These are phyloP conservation scores for Mycena vitilis DNA, from an alignment of 768 basidiomycete genomes.

Conservation along the genomic window DNA sequence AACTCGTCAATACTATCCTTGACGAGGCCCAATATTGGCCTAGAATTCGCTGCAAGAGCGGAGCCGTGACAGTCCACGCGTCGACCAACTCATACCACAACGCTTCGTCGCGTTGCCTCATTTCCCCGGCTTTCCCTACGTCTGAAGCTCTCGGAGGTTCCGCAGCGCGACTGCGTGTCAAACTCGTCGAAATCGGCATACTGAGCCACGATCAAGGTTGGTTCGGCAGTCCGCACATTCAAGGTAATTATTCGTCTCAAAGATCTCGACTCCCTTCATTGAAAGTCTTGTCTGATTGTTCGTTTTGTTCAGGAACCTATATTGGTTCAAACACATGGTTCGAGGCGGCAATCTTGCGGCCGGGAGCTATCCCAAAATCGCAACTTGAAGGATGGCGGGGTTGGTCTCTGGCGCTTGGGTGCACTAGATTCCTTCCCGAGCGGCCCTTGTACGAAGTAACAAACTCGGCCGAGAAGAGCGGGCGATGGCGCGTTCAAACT, in stretches of 20 bases:
- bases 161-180: constrained; percentile 31
- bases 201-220: constrained; percentile 42
- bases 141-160: constrained; percentile 12
- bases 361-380: neutral
- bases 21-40: constrained; percentile 46
- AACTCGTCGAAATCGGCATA: constrained; percentile 38
- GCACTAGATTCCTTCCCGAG: neutral
- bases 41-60: constrained; percentile 20
- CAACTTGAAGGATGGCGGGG: constrained; percentile 1
- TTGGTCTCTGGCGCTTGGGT: neutral
- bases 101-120: constrained; percentile 37
- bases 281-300: neutral
- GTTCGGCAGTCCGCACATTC: constrained; percentile 22
- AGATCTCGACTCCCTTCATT: neutral
- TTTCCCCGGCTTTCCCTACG: constrained; percentile 35
- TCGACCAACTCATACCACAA: constrained; percentile 3
- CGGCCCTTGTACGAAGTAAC: constrained; percentile 8
- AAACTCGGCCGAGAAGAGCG: neutral
- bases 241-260: constrained; percentile 21
- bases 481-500: constrained; percentile 20
- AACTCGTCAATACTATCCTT: constrained; percentile 44
- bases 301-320: constrained; percentile 38
- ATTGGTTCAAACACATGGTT: constrained; percentile 41
- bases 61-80: constrained; percentile 24
- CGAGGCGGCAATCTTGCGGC: constrained; percentile 36